A percentile compares a stretch with the other conserved stretches of the same genome.
Conservation (phyloP, 1,284 basidiomycete species). For the Cutaneotrichosporon cyanovorans region DNA sequence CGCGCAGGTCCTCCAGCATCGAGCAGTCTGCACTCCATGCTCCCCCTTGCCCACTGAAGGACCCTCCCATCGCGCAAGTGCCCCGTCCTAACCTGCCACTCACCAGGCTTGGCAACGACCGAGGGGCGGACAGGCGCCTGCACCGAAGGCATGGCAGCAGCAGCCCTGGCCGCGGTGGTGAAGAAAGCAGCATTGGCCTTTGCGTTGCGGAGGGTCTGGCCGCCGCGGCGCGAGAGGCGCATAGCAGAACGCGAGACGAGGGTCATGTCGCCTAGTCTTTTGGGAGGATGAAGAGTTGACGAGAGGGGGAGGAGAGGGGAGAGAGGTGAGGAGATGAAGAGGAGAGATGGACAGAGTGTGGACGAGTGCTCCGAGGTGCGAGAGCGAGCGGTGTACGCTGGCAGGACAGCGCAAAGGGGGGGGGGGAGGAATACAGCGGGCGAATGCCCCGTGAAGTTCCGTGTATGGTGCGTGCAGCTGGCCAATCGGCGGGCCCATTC, state of each 20-base stretch:
- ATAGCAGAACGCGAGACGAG: conserved; percentile 45
- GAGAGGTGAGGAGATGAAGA: conserved; percentile 1
- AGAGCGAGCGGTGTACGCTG: too few relatives aligned
- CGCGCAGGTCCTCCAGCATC: too few relatives aligned
- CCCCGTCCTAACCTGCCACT: too few relatives aligned
- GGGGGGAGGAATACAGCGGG: too few relatives aligned
- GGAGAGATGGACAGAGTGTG: conserved; percentile 6
- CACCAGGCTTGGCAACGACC: conserved; percentile 27
- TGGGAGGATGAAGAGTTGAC: conserved; percentile 9
- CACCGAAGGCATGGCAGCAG: conserved; percentile 32
- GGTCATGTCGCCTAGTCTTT: conserved; percentile 35
- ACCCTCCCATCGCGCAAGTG: too few relatives aligned
- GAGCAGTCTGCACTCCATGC: too few relatives aligned
- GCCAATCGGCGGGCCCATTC: too few relatives aligned
- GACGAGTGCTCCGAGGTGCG: conserved; percentile 3
- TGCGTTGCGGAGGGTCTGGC: conserved; percentile 32
- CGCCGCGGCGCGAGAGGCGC: conserved; percentile 42
- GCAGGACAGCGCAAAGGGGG: too few relatives aligned
- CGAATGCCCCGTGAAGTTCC: too few relatives aligned
- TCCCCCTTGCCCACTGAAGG: too few relatives aligned
- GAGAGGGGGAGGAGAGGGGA: conserved; percentile 13
- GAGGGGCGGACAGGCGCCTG: conserved; percentile 22
- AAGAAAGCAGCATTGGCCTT: conserved; percentile 44
- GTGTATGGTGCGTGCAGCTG: too few relatives aligned
- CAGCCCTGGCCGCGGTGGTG: conserved; percentile 40